Percentiles rank a stretch among this genome's conserved stretches.
Conservation (phyloP, 495 filamentous ascomycete genomes). For the Aspergillus asperescens region DNA sequence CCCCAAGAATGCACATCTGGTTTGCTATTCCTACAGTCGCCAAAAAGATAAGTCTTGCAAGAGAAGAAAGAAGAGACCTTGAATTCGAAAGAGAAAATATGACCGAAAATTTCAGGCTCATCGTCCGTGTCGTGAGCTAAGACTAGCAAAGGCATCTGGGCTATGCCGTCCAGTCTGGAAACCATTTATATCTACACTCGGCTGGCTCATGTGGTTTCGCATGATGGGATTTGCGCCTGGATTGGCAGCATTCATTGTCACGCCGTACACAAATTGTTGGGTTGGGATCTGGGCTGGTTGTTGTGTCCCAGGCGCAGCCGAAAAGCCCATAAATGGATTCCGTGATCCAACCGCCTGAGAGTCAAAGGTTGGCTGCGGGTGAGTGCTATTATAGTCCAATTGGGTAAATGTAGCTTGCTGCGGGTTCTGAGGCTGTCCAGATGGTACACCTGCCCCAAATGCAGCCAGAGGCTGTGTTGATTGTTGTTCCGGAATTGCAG, state of each 20-base stretch:
- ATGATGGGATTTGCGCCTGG: slow-evolving; percentile 16
- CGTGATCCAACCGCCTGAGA: slow-evolving; percentile 20
- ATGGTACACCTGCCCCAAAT: slow-evolving; percentile 19
- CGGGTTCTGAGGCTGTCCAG: slow-evolving; percentile 24
- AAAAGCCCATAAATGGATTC: slow-evolving; percentile 38
- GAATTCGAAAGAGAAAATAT: slow-evolving; percentile 5
- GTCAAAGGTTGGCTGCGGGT: slow-evolving; percentile 2
- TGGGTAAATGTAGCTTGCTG: slow-evolving; percentile 18
- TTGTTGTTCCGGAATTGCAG: slow-evolving; percentile 31
- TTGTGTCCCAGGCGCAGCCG: background rate
- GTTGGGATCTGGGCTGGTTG: slow-evolving; percentile 19
- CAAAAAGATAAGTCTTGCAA: background rate
- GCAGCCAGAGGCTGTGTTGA: slow-evolving; percentile 20
- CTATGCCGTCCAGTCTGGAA: slow-evolving; percentile 80
- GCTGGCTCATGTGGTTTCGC: slow-evolving; percentile 69
- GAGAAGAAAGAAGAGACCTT: background rate
- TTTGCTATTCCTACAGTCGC: slow-evolving; percentile 11
- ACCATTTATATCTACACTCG: slow-evolving; percentile 76
- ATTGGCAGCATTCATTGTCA: slow-evolving; percentile 16
- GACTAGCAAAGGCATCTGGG: slow-evolving; percentile 92
- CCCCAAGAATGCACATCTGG: slow-evolving; percentile 11
- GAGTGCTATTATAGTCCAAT: slow-evolving; percentile 33
- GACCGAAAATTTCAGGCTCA: slow-evolving; percentile 1
- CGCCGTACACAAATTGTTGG: slow-evolving; percentile 10
- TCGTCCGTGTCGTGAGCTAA: slow-evolving; percentile 60